phyloP scores from a whole-genome alignment of 768 basidiomycete species.

The Russula lepida region DNA sequence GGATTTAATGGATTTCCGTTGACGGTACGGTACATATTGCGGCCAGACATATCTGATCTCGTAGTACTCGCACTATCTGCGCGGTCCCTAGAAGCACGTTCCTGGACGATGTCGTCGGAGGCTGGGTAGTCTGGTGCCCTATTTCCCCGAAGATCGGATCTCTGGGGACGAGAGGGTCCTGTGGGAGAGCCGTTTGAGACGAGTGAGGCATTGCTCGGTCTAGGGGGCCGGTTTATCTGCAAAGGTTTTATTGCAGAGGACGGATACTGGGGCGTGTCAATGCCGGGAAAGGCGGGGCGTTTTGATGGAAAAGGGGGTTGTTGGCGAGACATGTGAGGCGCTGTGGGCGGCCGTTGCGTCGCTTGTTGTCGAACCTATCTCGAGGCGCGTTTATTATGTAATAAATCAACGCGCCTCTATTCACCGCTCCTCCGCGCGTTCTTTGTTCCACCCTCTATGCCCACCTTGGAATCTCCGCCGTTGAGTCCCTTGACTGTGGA shows the following conservation, averaged over 20 bases:
- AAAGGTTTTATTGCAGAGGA: constrained; percentile 14
- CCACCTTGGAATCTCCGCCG: not conserved
- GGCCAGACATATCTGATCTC: constrained; percentile 15
- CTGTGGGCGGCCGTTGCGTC: not conserved
- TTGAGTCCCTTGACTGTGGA: not conserved
- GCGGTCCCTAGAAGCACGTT: constrained; percentile 12
- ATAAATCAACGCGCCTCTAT: not conserved
- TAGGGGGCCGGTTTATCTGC: constrained; percentile 19
- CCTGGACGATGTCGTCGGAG: not conserved
- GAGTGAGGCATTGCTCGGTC: constrained; percentile 18
- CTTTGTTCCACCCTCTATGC: not conserved
- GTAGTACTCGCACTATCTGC: constrained; percentile 18
- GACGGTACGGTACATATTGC: constrained; percentile 9
- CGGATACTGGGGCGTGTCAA: not conserved
- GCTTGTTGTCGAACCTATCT: not conserved
- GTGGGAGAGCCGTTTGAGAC: constrained; percentile 14
- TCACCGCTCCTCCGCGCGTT: not conserved
- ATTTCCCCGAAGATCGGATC: constrained; percentile 17
- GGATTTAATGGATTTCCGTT: constrained; percentile 16
- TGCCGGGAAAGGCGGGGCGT: constrained; percentile 3
- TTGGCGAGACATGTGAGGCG: constrained; percentile 11
- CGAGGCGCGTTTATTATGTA: constrained; percentile 7
- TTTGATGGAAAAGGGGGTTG: constrained; percentile 11
- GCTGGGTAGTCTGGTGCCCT: constrained; percentile 9
- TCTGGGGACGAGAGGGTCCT: constrained; percentile 21